phyloP scores from a whole-genome alignment of 2,329 filamentous ascomycete species.

The Sporothrix inflata region DNA sequence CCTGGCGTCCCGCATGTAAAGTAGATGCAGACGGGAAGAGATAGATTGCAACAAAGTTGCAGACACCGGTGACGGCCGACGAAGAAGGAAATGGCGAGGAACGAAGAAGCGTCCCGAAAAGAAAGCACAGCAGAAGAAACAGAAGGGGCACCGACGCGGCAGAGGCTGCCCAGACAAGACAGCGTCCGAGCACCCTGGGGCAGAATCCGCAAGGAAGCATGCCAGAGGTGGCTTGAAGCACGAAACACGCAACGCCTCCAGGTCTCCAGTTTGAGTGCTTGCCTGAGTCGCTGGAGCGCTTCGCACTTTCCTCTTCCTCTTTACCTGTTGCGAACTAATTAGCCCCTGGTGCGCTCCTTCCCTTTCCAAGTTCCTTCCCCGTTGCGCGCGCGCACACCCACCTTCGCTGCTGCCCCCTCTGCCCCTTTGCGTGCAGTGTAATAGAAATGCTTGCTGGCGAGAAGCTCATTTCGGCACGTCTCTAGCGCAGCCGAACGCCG shows the following conservation, averaged over 20 bases:
- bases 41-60: background rate
- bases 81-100: background rate
- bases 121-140: background rate
- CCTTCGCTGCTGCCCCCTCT: conserved; percentile 3
- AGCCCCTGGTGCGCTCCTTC: background rate
- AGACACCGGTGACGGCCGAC: background rate
- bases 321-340: background rate
- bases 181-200: conserved; percentile 17
- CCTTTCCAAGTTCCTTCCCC: conserved; percentile 3
- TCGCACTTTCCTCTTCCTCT: background rate
- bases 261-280: background rate
- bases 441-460: background rate
- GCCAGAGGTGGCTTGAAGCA: conserved; percentile 18
- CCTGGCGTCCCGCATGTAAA: conserved; percentile 1
- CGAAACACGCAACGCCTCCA: conserved; percentile 8
- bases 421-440: background rate
- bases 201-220: background rate
- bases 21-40: conserved; percentile 5
- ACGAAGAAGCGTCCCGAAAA: background rate
- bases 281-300: background rate
- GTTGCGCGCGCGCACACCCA: background rate
- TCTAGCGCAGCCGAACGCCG: background rate
- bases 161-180: background rate
- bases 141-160: background rate
- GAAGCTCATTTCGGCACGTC: conserved; percentile 32